These are phyloP conservation scores for Clonostachys byssicola DNA, from an alignment of 2,329 filamentous ascomycete genomes.

Conservation along the genomic window DNA sequence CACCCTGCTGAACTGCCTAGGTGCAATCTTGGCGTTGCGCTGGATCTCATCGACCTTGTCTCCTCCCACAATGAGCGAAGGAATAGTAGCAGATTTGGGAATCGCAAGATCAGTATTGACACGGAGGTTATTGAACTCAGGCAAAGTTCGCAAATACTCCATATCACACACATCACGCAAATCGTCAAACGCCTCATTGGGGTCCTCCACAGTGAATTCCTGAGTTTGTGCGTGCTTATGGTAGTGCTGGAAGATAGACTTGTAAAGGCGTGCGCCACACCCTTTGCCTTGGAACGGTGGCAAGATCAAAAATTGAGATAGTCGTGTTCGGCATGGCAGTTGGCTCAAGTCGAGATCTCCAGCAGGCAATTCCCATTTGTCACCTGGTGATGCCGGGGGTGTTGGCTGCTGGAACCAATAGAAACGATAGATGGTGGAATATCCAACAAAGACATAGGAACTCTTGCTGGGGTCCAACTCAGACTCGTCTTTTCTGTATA, in stretches of 20 bases:
- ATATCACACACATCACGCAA: conserved; percentile 74
- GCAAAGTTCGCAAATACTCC: conserved; percentile 53
- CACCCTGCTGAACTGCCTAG: conserved; percentile 71
- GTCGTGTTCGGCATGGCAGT: conserved; percentile 73
- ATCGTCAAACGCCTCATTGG: conserved; percentile 81
- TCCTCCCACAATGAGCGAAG: conserved; percentile 53
- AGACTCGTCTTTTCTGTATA: conserved; percentile 63
- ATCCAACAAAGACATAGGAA: conserved; percentile 82
- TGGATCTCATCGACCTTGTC: conserved; percentile 53
- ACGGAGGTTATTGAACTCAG: conserved; percentile 52
- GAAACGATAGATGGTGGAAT: conserved; percentile 86
- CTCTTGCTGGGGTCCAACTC: conserved; percentile 35
- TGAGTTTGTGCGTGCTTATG: conserved; percentile 63
- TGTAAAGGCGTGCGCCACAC: conserved; percentile 77
- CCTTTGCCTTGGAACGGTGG: conserved; percentile 81
- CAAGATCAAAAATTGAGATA: conserved; percentile 91
- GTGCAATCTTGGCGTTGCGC: conserved; percentile 63
- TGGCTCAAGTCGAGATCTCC: conserved; percentile 47
- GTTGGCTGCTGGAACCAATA: conserved; percentile 57
- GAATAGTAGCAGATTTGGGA: conserved; percentile 39
- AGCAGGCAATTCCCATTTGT: conserved; percentile 37
- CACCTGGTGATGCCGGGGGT: conserved; percentile 30
- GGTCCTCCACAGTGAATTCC: conserved; percentile 92
- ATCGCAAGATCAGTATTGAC: conserved; percentile 49
- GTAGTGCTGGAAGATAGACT: conserved; percentile 69